Evolutionary conservation across 306 rosid species (phyloP), one percentile per base, ranked within the genome.

Genomic region (Castanea mollissima): DNA sequence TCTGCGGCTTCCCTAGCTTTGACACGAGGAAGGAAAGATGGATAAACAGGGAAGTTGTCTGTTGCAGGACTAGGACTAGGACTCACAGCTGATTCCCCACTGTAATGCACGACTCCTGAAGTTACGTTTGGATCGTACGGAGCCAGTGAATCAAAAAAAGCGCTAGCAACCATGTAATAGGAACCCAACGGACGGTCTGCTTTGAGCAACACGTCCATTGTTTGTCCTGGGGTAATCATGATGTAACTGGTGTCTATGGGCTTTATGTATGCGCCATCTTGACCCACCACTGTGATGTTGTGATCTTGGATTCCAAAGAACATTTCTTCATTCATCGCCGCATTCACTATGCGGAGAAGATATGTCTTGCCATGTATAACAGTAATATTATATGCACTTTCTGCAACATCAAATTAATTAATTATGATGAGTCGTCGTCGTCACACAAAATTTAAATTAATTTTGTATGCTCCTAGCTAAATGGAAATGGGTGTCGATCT

Each of bases 221-320:
- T 84, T 65, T 84, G 84, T 38, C 87, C 87, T 0, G 87, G 87
- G 18, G 84, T 32, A 31, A 76, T 84, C 81, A 80, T 67, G 34
- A 84, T 80, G 54, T 76, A 84, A 1, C 34, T 3, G 16, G 82
- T 65, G 31, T 51, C 76, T 18, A 80, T 31, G 0, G 87, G 87
- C 65, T 76, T 80, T 25, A 76, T 23, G 79, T 84, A 84, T n/a
- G 79, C 20, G 0, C 69, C 87, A 19, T 84, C 87, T 65, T 55
- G 78, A 4, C 56, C 57, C 0, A 84, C 84, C 0, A 84, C 84
- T 1, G 78, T 80, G 54, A 84, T 57, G 52, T 9, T 73, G 60
- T 84, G 87, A 6, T 67, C 57, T 20, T 84, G 84, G 7, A 84
- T 56, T 18, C 68, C 74, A 1, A 84, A 84, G 75, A 84, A 73